Evolutionary conservation across 2,329 filamentous ascomycete species (phyloP).

Genomic region (Alternaria arborescens): DNA sequence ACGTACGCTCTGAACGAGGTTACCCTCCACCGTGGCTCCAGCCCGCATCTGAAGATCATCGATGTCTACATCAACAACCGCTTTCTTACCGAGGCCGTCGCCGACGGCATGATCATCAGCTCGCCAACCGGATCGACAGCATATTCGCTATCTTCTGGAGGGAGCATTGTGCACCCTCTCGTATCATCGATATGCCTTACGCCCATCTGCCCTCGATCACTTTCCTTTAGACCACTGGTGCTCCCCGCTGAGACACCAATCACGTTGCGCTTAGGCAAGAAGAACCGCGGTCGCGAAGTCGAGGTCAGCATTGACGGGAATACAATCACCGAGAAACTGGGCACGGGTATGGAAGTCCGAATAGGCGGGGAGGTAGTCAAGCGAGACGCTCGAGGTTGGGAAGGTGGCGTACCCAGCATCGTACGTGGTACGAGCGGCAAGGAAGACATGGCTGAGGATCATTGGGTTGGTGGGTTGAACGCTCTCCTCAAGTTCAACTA

Average conservation of each 20-base stretch:
- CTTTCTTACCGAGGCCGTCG: slow-evolving; percentile 91
- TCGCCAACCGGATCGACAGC: slow-evolving; percentile 96
- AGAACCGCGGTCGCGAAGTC: slow-evolving; percentile 58
- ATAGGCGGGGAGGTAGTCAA: slow-evolving; percentile 84
- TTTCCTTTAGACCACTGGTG: slow-evolving; percentile 91
- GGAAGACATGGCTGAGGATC: slow-evolving; percentile 72
- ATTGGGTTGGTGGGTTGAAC: slow-evolving; percentile 96
- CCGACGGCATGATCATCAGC: slow-evolving; percentile 92
- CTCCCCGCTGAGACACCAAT: slow-evolving; percentile 87
- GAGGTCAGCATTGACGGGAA: slow-evolving; percentile 62
- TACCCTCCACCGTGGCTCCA: slow-evolving; percentile 87
- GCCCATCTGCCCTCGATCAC: slow-evolving; percentile 89
- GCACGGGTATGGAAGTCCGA: slow-evolving; percentile 72
- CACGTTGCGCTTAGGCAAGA: slow-evolving; percentile 78
- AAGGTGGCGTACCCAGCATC: slow-evolving; percentile 89
- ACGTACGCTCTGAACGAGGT: slow-evolving; percentile 91
- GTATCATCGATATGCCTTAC: slow-evolving; percentile 90
- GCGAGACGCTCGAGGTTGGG: slow-evolving; percentile 60
- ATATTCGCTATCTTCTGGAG: slow-evolving; percentile 91
- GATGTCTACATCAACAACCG: slow-evolving; percentile 89
- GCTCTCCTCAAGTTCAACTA: slow-evolving; percentile 96
- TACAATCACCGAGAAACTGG: slow-evolving; percentile 54
- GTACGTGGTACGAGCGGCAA: slow-evolving; percentile 66
- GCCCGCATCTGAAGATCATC: slow-evolving; percentile 90
- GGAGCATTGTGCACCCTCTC: slow-evolving; percentile 91